phyloP scores from a whole-genome alignment of 192 early-diverging fungal species.

The Coemansia sp. region DNA sequence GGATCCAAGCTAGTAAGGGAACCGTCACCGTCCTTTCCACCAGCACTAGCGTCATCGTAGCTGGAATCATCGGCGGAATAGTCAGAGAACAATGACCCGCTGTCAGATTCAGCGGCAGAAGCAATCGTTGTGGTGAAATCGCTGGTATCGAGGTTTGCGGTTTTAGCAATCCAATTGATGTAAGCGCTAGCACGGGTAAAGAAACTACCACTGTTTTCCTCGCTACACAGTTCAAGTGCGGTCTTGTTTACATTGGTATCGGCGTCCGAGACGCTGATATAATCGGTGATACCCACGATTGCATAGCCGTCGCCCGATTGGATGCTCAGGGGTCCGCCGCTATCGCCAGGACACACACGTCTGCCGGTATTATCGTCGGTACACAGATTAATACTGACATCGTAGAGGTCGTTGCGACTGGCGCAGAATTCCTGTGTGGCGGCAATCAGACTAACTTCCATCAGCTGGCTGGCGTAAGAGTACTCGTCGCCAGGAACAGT shows the following conservation, averaged over 20 bases:
- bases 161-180: conserved; percentile 35
- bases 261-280: conserved; percentile 24
- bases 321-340: conserved; percentile 42
- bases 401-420: conserved; percentile 2
- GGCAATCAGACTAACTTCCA: conserved; percentile 19
- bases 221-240: conserved; percentile 27
- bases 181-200: conserved; percentile 35
- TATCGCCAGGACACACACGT: conserved; percentile 48
- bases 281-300: conserved; percentile 35
- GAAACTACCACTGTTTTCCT: conserved; percentile 18
- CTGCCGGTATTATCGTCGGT: conserved; percentile 36
- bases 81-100: neutral
- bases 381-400: conserved; percentile 28
- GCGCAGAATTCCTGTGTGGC: conserved; percentile 19
- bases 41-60: neutral
- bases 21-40: neutral
- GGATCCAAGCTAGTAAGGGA: neutral
- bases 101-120: neutral
- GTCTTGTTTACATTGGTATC: conserved; percentile 21
- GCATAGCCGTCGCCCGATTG: conserved; percentile 4
- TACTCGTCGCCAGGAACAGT: conserved; percentile 3
- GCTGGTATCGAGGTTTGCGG: neutral
- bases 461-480: conserved; percentile 15
- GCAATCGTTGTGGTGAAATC: conserved; percentile 4
- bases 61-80: neutral